phyloP scores from a whole-genome alignment of 306 rosid species.

The Adenanthera pavonina region DNA sequence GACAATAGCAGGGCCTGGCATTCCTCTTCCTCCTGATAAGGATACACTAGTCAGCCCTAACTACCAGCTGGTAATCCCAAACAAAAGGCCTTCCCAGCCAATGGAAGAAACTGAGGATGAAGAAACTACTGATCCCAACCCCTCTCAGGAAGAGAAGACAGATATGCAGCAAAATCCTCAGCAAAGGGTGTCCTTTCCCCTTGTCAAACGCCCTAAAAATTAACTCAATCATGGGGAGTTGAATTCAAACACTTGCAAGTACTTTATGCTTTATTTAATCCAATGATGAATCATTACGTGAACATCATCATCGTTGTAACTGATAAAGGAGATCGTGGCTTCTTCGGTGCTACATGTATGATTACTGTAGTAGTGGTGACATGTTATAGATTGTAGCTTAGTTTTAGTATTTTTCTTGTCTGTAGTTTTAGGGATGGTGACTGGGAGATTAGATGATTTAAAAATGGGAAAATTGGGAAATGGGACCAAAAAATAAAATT shows the following conservation, averaged over 20 bases:
- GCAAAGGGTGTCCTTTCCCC: conserved; percentile 81
- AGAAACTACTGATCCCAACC: conserved; percentile 55
- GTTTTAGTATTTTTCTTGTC: not conserved
- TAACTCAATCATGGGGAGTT: not conserved
- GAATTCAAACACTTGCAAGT: not conserved
- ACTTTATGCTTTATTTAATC: not conserved
- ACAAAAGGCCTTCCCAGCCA: conserved; percentile 67
- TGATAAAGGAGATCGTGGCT: not conserved
- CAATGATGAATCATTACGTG: not conserved
- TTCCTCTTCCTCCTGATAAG: not conserved
- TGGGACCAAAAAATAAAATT: too few species aligned
- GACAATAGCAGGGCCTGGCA: conserved; percentile 61
- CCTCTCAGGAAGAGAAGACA: conserved; percentile 62
- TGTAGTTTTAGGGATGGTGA: not conserved
- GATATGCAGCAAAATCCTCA: conserved; percentile 62
- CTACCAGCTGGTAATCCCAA: conserved; percentile 56
- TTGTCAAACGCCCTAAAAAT: conserved; percentile 65
- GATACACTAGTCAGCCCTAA: conserved; percentile 7
- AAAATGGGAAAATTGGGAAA: not conserved
- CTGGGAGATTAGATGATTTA: not conserved
- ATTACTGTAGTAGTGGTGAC: not conserved
- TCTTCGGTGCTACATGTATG: not conserved
- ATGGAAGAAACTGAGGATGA: conserved; percentile 81
- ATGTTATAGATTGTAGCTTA: not conserved
- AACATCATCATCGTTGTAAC: too few species aligned